These are phyloP conservation scores for Scutellaria minor DNA, from an alignment of 257 asterid genomes.

Conservation along the genomic window DNA sequence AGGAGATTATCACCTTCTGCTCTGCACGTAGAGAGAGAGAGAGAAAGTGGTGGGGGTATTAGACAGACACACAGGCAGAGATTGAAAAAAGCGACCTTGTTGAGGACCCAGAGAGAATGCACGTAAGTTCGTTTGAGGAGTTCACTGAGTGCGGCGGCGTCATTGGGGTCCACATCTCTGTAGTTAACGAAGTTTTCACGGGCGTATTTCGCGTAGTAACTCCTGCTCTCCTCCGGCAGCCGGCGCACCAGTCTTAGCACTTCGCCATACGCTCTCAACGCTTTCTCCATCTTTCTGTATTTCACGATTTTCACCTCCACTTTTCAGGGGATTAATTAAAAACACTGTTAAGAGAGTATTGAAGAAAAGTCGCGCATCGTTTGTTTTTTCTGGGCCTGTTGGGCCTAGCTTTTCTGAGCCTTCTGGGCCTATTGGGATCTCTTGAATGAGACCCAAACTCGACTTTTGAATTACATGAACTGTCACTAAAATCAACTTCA, in stretches of 20 bases:
- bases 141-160: slow-evolving; percentile 53
- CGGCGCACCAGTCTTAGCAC: slow-evolving; percentile 86
- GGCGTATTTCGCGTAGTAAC: slow-evolving; percentile 84
- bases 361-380: no score
- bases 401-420: no score
- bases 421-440: no score
- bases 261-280: slow-evolving; percentile 80
- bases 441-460: no score
- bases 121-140: slow-evolving; percentile 77
- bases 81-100: slow-evolving; percentile 55
- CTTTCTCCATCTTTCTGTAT: slow-evolving; percentile 66
- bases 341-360: no score
- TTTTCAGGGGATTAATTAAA: no score
- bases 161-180: slow-evolving; percentile 68
- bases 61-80: no score
- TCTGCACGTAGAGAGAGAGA: neutral
- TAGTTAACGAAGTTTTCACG: slow-evolving; percentile 97
- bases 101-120: slow-evolving; percentile 86
- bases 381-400: no score
- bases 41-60: no score
- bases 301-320: slow-evolving; percentile 30
- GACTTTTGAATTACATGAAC: no score
- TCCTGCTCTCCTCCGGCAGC: slow-evolving; percentile 73
- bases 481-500: no score
- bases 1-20: neutral